Conservation (phyloP, 768 basidiomycete genomes). For the Leccinum broughii region DNA sequence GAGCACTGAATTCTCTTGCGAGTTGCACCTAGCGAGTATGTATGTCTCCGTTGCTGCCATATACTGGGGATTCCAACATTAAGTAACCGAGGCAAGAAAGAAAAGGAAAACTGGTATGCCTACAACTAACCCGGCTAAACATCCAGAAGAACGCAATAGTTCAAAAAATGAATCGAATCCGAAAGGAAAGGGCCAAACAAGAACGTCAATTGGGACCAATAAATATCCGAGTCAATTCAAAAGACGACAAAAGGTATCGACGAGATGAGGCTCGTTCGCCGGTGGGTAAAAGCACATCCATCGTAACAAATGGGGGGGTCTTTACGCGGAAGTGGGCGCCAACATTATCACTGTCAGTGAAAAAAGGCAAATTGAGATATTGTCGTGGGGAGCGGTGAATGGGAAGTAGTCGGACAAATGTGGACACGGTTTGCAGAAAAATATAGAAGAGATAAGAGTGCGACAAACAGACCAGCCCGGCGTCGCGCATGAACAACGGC, state of each 20-base stretch:
- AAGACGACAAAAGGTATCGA: constrained; percentile 27
- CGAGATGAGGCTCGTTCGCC: constrained; percentile 40
- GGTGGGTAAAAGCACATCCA: constrained; percentile 29
- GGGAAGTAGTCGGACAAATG: constrained; percentile 16
- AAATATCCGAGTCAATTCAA: neutral
- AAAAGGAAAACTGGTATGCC: neutral
- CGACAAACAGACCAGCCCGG: constrained; percentile 31
- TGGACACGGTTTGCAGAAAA: constrained; percentile 3
- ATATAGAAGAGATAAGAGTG: neutral
- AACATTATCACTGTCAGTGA: constrained; percentile 3
- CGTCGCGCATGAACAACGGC: constrained; percentile 24
- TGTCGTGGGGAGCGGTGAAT: neutral
- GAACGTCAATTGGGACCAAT: neutral
- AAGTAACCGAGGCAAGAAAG: neutral
- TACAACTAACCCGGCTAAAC: neutral
- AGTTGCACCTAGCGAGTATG: neutral
- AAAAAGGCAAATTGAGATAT: neutral
- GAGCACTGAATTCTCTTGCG: neutral
- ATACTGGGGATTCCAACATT: neutral
- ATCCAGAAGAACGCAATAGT: neutral
- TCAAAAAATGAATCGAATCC: neutral
- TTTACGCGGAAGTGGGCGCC: constrained; percentile 17
- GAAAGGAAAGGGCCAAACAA: neutral
- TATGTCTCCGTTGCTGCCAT: neutral
- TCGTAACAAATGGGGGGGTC: constrained; percentile 10